phyloP scores from a whole-genome alignment of 208 protist genomes.

The Trypanosoma lewisi region DNA sequence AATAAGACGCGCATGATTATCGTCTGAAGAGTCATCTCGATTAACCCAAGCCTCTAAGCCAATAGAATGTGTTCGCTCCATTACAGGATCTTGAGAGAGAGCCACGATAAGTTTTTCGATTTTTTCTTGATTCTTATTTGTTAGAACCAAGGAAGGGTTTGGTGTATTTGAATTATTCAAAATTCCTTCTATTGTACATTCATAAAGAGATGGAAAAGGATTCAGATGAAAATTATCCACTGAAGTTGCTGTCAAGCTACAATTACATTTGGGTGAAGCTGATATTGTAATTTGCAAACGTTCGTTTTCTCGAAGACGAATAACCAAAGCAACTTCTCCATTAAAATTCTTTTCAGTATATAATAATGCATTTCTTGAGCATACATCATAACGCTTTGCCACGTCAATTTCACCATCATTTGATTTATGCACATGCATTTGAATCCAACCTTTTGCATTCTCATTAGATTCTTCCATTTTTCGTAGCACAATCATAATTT shows the following conservation, averaged over 20 bases:
- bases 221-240: constrained; percentile 26
- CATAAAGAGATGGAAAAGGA: constrained; percentile 27
- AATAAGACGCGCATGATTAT: constrained; percentile 14
- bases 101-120: constrained; percentile 33
- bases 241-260: constrained; percentile 24
- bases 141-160: constrained; percentile 30
- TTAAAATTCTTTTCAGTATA: constrained; percentile 25
- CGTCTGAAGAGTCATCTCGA: constrained; percentile 7
- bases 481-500: constrained; percentile 42
- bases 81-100: constrained; percentile 37
- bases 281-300: constrained; percentile 49
- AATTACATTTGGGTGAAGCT: constrained; percentile 20
- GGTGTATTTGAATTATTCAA: constrained; percentile 29
- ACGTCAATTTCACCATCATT: constrained; percentile 3
- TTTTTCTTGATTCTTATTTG: constrained; percentile 25
- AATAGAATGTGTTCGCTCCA: constrained; percentile 27
- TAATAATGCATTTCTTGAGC: constrained; percentile 42
- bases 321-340: constrained; percentile 37
- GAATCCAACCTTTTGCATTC: constrained; percentile 29
- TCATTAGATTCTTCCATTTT: constrained; percentile 5
- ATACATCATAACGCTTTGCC: constrained; percentile 43
- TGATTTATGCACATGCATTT: constrained; percentile 27
- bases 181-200: constrained; percentile 22
- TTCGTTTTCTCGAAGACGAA: constrained; percentile 36
- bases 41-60: constrained; percentile 32